Evolutionary conservation across 345 rosid genomes (phyloP), one percentile per base, ranked within the genome.

Genomic region (Firmiana major): DNA sequence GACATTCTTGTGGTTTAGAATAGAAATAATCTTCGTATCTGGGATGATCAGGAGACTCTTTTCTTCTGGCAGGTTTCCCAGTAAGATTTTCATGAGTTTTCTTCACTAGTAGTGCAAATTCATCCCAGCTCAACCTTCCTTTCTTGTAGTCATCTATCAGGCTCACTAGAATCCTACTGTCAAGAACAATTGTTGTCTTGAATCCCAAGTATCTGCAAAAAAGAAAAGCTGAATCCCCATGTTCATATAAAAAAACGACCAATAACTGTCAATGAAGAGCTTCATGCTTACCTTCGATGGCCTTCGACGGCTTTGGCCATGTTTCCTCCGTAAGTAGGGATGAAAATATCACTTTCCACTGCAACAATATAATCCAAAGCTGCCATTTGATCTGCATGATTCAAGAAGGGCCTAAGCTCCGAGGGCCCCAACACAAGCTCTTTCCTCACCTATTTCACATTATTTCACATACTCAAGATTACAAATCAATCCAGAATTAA

Each of bases 1-100:
- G 67, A 63, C 90, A 88, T 73, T 86, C 87, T 40, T 86, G 85
- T 22, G 90, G 90, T 69, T 86, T 88, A 12, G 89, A 75, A 65
- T 81, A 84, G 83, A 86, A 88, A 59, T 79, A 82, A 54, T 86
- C 90, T 79, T 86, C 89, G 24, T 63, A 71, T 63, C 83, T 79
- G 11, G 90, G 89, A 75, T 77, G 75, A 42, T 76, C 83, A 3
- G 80, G 83, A 36, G 75, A 72, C 70, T 71, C 83, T 73, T 11
- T 16, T 60, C 84, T 78, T 73, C 58, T 73, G 1, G 9, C 38
- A 1, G 86, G 79, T 38, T 67, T 75, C 42, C 85, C 87, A 74
- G 68, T 77, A 0, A 73, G 83, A 76, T 83, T 31, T 46, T 82
- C 77, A 70, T 87, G 87, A 73, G 77, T 55, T 69, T 38, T 28